Evolutionary conservation across 2,329 filamentous ascomycete species (phyloP).

Genomic region (Calonectria fujianensis): DNA sequence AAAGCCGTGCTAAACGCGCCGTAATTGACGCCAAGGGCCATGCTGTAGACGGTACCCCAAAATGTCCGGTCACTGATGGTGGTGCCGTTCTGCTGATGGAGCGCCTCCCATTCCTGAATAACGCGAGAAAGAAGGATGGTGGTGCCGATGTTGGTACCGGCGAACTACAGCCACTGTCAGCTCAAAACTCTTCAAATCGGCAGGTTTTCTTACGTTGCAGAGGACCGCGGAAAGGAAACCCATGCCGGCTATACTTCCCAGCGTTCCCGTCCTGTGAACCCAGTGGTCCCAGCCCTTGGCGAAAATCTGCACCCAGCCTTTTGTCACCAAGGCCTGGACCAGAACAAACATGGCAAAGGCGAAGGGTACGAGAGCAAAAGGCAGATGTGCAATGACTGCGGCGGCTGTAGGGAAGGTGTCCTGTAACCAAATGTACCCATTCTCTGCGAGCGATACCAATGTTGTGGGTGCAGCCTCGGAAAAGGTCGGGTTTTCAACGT

Average conservation of each 20-base stretch:
- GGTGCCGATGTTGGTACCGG: constrained; percentile 85
- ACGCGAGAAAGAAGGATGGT: constrained; percentile 83
- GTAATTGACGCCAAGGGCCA: constrained; percentile 85
- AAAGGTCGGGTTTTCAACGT: not conserved
- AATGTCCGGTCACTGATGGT: constrained; percentile 79
- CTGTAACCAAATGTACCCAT: constrained; percentile 75
- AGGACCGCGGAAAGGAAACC: constrained; percentile 82
- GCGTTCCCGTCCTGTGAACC: constrained; percentile 80
- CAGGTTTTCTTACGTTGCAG: constrained; percentile 78
- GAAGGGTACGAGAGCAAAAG: constrained; percentile 81
- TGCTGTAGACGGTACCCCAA: constrained; percentile 84
- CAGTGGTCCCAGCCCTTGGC: constrained; percentile 84
- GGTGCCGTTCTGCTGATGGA: constrained; percentile 68
- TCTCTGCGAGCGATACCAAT: constrained; percentile 68
- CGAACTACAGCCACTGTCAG: constrained; percentile 71
- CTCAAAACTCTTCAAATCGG: not conserved
- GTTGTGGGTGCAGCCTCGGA: constrained; percentile 61
- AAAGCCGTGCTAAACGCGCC: constrained; percentile 84
- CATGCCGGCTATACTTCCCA: constrained; percentile 83
- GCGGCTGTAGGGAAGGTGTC: constrained; percentile 83
- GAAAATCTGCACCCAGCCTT: constrained; percentile 84
- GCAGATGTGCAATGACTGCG: constrained; percentile 79
- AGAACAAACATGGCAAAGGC: constrained; percentile 85
- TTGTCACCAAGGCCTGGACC: constrained; percentile 82
- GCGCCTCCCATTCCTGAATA: constrained; percentile 80